Evolutionary conservation across 139 green algal genomes (phyloP), one percentile per base, ranked within the genome.

Genomic region (Chlamydomonas sphaeroides): DNA sequence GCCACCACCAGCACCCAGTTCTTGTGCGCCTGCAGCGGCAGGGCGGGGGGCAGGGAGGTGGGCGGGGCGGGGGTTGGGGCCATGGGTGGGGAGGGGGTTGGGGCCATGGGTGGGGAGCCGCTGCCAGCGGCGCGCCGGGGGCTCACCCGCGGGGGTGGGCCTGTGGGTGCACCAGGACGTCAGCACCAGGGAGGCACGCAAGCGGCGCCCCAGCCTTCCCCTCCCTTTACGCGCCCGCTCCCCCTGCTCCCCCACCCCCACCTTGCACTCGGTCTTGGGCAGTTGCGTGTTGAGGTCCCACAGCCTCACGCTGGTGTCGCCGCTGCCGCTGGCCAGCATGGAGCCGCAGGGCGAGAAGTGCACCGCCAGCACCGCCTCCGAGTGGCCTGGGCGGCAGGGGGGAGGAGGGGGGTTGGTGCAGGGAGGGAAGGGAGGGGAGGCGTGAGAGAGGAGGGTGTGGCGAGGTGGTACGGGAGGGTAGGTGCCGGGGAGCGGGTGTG

Each of bases 241-340:
- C 30, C 30, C 30, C 56, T 15, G 7, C 57, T 1, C 11, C 63
- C 48, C 38, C 56, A 1, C 28, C 8, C 80, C 1, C 62, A 94
- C 93, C 87, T 96, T 94, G 84, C 92, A 94, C n/a, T 94, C 94
- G 39, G 94, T 70, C 48, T 88, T 71, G 8, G 96, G 95, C 61
- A 89, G 91, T 86, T 98, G 92, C 48, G 95, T 99, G 84, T 90
- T 88, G 18, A 99, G 88, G 88, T 99, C 93, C 97, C 97, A 99
- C 11, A 99, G 86, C 7, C 97, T 86, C 53, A 99, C 92, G 0
- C 93, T 99, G 28, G 92, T 97, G 91, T 99, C 97, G 0, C 97
- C 97, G 0, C 77, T 92, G 32, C 97, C 97, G 56, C 89, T 98
- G 32, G 93, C 95, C 56, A 99, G 89, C 57, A 86, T 85, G 71